Base-by-base conservation (phyloP, 139 green algal species). In the Microglena sp. region DNA sequence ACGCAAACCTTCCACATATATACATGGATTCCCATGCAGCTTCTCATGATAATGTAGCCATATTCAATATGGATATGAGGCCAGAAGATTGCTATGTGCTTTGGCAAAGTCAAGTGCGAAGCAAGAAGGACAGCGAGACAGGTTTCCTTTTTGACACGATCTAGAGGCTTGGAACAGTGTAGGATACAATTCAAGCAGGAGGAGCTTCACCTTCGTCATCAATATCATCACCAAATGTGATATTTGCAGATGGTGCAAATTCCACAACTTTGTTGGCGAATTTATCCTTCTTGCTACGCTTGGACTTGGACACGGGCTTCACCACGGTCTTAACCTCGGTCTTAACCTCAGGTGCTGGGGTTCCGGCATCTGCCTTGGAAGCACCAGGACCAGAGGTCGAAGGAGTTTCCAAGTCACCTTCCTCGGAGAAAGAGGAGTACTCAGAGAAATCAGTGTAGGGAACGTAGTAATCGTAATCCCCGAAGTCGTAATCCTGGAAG, bases 211-310 rank as follows among this genome's bases (percentile, higher is more conserved):
- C 73, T 18, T 80, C 73, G 24, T 73, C 68, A 28, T 72, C 67
- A 27, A 80, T 68, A 26, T 80, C 73, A 21, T 80, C 64, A 24
- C 73, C 73, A 43, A 73, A 76, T 2, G 68, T 76, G 21, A 80
- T 43, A 24, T 75, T 72, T 0, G 59, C 73, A 1, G 45, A 33
- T 0, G 73, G 73, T 0, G 73, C 73, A 45, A 80, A 80, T 29
- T 65, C 67, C 1, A 80, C 53, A 4, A 71, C 24, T 45, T 73
- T 67, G 66, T 67, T 67, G 2, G 40, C 62, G 33, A 56, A 45
- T 1, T 57, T 35, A 8, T 29, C 43, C 55, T 59, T 64, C 57
- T 73, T 73, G 29, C 31, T 26, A 33, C 53, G 18, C 24, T 60
- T 8, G n/a, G 27, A 33, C 53, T 60, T 60, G 18, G 43, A 53